These are phyloP conservation scores for Botryotinia convoluta DNA, from an alignment of 2,329 filamentous ascomycete genomes.

Conservation along the genomic window DNA sequence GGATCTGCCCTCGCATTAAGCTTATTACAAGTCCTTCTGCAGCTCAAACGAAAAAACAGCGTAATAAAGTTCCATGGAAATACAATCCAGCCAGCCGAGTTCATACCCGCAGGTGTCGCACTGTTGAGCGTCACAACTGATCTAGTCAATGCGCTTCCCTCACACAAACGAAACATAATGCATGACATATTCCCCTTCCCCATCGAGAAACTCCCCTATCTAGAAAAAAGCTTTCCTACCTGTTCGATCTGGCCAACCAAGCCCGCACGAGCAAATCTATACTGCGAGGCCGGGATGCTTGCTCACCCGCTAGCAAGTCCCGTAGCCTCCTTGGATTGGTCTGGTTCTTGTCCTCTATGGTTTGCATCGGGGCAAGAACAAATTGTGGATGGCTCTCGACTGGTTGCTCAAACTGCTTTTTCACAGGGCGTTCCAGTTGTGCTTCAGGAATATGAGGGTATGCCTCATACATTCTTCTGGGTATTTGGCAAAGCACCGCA, in stretches of 20 bases:
- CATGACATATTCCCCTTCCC: neutral
- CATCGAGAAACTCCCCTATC: neutral
- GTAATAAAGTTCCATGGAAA: neutral
- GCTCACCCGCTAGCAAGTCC: constrained; percentile 9
- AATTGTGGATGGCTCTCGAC: neutral
- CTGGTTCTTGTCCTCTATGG: constrained; percentile 13
- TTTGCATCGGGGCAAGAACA: constrained; percentile 12
- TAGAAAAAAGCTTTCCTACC: neutral
- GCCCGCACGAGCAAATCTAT: constrained; percentile 7
- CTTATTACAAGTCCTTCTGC: neutral
- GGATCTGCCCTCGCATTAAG: neutral
- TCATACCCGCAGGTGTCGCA: constrained; percentile 3
- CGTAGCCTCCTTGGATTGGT: constrained; percentile 1
- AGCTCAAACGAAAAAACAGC: neutral
- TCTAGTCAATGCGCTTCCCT: neutral
- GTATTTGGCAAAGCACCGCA: neutral
- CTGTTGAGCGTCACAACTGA: neutral
- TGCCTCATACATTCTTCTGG: constrained; percentile 14
- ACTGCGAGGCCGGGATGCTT: neutral
- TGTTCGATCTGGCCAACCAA: constrained; percentile 11
- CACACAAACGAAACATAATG: neutral
- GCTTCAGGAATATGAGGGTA: constrained; percentile 2
- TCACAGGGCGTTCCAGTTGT: neutral
- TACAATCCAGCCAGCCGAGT: neutral
- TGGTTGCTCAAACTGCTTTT: constrained; percentile 4